phyloP scores from a whole-genome alignment of 345 rosid genomes.

The Noccaea caerulescens region DNA sequence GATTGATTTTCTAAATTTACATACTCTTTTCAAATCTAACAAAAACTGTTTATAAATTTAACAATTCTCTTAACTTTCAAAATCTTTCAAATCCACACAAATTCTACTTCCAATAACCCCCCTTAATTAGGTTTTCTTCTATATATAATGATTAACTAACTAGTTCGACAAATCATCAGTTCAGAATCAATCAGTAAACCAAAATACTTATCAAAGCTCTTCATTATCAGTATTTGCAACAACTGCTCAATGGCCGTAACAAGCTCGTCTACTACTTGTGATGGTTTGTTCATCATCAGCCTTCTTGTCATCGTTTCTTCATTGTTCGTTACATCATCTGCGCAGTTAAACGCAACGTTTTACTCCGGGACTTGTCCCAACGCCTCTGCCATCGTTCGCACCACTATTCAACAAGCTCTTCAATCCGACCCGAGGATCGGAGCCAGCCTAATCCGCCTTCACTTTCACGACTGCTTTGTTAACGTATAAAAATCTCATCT shows the following conservation, averaged over 20 bases:
- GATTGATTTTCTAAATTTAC: too few species aligned
- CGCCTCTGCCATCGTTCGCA: conserved; percentile 56
- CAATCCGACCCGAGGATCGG: conserved; percentile 64
- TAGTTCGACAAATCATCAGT: conserved; percentile 17
- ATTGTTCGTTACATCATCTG: conserved; percentile 27
- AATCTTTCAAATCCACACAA: too few species aligned
- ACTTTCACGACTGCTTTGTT: conserved; percentile 88
- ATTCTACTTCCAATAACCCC: too few species aligned
- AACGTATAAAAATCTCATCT: conserved; percentile 44
- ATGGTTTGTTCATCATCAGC: conserved; percentile 26
- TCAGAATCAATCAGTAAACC: neutral
- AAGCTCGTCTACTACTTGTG: conserved; percentile 17
- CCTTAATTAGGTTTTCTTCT: neutral
- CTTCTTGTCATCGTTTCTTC: conserved; percentile 28
- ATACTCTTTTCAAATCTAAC: too few species aligned
- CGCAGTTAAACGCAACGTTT: conserved; percentile 62
- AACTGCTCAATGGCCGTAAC: conserved; percentile 26
- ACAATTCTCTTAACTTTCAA: too few species aligned
- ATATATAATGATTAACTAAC: conserved; percentile 27
- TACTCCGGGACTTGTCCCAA: conserved; percentile 68
- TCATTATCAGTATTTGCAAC: neutral
- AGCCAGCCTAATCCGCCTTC: conserved; percentile 82
- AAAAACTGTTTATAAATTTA: too few species aligned
- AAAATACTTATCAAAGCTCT: neutral
- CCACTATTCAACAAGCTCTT: conserved; percentile 60